Conservation (phyloP, 192 early-diverging fungal species). For the Gonapodya prolifera region DNA sequence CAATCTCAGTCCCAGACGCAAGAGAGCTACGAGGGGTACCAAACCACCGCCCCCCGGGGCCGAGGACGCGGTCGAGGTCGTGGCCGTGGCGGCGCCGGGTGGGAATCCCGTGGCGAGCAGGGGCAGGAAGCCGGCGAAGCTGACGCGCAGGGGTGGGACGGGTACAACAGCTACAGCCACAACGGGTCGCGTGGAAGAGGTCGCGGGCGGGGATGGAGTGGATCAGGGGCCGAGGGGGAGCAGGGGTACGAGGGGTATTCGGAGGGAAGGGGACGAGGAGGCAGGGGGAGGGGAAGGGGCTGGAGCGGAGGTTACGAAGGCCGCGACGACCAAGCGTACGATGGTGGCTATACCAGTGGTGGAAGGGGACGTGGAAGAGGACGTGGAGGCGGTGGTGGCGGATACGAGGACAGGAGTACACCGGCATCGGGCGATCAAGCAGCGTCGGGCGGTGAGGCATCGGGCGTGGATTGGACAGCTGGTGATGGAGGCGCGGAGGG, state of each 20-base stretch:
- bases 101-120: neutral
- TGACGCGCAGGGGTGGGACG: neutral
- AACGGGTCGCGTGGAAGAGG: neutral
- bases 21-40: no score
- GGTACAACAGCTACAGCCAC: neutral
- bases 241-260: no score
- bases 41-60: no score
- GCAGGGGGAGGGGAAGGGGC: neutral
- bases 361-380: neutral
- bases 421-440: no score
- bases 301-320: neutral
- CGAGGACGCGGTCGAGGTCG: neutral
- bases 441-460: no score
- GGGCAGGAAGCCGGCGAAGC: neutral
- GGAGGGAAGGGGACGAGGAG: no score
- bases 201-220: neutral
- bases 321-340: neutral
- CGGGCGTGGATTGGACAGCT: no score
- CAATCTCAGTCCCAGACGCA: no score
- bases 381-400: no score
- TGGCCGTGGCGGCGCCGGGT: neutral
- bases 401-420: no score
- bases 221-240: neutral
- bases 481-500: no score
- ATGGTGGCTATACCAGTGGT: neutral